phyloP scores from a whole-genome alignment of 495 filamentous ascomycete genomes.

The Bathelium albidoporum region DNA sequence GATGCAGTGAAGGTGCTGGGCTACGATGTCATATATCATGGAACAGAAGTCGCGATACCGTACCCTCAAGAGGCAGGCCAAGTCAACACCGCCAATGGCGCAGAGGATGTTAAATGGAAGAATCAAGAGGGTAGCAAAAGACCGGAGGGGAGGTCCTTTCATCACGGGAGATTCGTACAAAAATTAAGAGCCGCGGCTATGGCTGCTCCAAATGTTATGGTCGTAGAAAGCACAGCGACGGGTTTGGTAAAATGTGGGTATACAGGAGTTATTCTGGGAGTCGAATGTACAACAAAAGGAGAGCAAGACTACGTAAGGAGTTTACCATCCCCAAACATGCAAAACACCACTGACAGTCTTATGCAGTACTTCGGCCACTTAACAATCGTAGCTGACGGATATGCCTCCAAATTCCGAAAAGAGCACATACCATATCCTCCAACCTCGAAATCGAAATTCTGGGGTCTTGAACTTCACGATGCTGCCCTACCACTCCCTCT shows the following conservation, averaged over 20 bases:
- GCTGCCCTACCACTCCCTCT: slow-evolving; percentile 59
- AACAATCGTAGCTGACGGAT: slow-evolving; percentile 87
- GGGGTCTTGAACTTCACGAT: slow-evolving; percentile 83
- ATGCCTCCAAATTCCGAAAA: slow-evolving; percentile 87
- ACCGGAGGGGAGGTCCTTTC: slow-evolving; percentile 36
- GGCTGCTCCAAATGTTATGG: slow-evolving; percentile 34
- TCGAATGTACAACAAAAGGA: slow-evolving; percentile 54
- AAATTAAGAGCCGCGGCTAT: slow-evolving; percentile 28
- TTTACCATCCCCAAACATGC: not conserved
- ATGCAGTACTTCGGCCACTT: slow-evolving; percentile 70
- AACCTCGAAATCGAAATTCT: slow-evolving; percentile 71
- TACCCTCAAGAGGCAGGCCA: slow-evolving; percentile 39
- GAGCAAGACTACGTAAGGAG: slow-evolving; percentile 42
- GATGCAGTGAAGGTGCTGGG: slow-evolving; percentile 74
- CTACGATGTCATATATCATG: slow-evolving; percentile 80
- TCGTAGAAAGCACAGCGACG: slow-evolving; percentile 40
- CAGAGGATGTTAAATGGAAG: slow-evolving; percentile 6
- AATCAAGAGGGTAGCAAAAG: slow-evolving; percentile 12
- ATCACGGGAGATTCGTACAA: slow-evolving; percentile 37
- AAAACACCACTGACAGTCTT: not conserved
- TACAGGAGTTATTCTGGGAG: slow-evolving; percentile 52
- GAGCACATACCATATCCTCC: slow-evolving; percentile 58
- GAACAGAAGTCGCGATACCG: slow-evolving; percentile 64
- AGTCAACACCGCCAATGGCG: slow-evolving; percentile 13
- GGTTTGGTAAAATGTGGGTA: slow-evolving; percentile 35